Percentiles rank a stretch among this genome's conserved stretches.
phyloP scores from a whole-genome alignment of 1,284 basidiomycete genomes.

The Moniliophthora roreri region DNA sequence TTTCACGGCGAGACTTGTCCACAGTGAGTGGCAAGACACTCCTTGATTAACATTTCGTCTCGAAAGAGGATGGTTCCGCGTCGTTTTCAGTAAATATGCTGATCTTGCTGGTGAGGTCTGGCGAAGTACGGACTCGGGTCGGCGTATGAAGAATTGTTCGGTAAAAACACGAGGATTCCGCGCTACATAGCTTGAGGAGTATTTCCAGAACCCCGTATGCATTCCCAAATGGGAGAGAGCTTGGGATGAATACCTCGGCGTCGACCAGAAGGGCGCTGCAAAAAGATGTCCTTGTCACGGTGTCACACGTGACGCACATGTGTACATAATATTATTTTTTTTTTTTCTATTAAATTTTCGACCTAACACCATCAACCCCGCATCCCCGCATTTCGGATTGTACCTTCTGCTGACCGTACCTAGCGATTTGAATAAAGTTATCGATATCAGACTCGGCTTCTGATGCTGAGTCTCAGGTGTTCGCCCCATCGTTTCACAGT shows the following conservation, averaged over 20 bases:
- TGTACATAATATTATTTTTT: too few species aligned
- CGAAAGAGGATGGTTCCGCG: too few species aligned
- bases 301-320: neutral
- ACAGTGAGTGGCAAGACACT: neutral
- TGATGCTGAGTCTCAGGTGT: neutral
- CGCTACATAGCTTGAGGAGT: constrained; percentile 46
- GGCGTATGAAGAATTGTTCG: neutral
- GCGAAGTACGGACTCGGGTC: neutral
- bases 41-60: neutral
- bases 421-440: too few species aligned
- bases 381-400: too few species aligned
- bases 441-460: too few species aligned
- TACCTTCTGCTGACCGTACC: too few species aligned
- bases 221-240: constrained; percentile 39
- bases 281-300: too few species aligned
- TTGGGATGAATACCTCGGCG: constrained; percentile 21
- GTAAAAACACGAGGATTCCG: constrained; percentile 21
- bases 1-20: neutral
- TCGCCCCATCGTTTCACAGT: neutral
- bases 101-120: too few species aligned
- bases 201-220: constrained; percentile 41
- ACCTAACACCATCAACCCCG: too few species aligned
- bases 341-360: too few species aligned
- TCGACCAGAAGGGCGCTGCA: constrained; percentile 17
- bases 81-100: too few species aligned